phyloP scores from a whole-genome alignment of 495 filamentous ascomycete genomes.

The Penicillium antarcticum region DNA sequence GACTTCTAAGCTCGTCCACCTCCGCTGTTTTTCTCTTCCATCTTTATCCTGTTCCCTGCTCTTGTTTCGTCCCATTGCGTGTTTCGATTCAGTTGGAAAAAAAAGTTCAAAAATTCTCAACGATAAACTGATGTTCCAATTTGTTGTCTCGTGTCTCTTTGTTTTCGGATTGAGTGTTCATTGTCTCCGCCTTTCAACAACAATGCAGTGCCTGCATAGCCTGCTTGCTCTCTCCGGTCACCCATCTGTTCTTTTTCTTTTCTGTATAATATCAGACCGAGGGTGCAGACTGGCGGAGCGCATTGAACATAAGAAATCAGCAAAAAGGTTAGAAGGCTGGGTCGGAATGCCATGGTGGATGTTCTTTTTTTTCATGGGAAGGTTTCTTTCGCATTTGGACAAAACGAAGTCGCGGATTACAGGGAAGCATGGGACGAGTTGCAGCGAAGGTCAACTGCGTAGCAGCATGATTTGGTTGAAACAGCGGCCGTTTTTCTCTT shows the following conservation, averaged over 20 bases:
- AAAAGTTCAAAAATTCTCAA: conserved; percentile 25
- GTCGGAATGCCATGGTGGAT: conserved; percentile 10
- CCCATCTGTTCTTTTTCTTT: conserved; percentile 18
- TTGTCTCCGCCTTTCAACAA: conserved; percentile 15
- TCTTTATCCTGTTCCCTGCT: conserved; percentile 4
- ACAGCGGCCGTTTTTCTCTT: conserved; percentile 22
- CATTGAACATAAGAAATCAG: conserved; percentile 23
- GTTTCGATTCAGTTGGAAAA: conserved; percentile 28
- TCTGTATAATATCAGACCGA: conserved; percentile 25
- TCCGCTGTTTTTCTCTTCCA: conserved; percentile 3
- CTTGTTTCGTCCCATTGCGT: conserved; percentile 13
- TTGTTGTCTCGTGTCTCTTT: conserved; percentile 12
- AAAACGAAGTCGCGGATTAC: conserved; percentile 5
- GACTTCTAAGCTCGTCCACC: conserved; percentile 39
- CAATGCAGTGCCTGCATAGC: neutral
- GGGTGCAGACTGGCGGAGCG: conserved; percentile 13
- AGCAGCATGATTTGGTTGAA: conserved; percentile 1
- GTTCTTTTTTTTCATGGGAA: conserved; percentile 3
- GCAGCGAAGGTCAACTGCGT: neutral
- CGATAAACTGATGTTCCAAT: conserved; percentile 25
- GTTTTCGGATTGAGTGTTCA: conserved; percentile 18
- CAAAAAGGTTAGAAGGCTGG: conserved; percentile 31
- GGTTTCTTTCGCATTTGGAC: conserved; percentile 19
- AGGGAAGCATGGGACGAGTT: conserved; percentile 4
- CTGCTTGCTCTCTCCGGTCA: conserved; percentile 8